Evolutionary conservation across 192 early-diverging fungal genomes (phyloP).

Genomic region (Linnemannia elongata): DNA sequence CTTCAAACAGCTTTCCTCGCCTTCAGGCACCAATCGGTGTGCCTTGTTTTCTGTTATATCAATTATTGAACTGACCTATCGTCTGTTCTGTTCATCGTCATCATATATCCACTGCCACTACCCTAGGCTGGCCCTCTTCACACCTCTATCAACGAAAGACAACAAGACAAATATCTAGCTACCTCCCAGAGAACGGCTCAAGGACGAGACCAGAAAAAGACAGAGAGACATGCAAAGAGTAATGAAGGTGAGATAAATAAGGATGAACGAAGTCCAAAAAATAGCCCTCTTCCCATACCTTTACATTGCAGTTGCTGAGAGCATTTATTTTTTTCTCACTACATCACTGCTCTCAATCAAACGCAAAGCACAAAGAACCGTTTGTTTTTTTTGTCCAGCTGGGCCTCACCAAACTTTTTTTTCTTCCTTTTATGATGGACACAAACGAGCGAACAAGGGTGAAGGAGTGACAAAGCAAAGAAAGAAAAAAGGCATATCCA

Average conservation of each 20-base stretch:
- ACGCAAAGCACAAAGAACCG: neutral
- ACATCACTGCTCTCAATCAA: neutral
- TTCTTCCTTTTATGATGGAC: constrained; percentile 2
- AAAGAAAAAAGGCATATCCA: neutral
- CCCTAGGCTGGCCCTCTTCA: neutral
- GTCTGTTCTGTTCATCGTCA: no score
- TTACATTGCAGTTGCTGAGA: neutral
- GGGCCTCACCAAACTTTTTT: neutral
- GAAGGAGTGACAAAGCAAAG: neutral
- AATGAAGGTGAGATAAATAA: neutral
- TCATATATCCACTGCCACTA: neutral
- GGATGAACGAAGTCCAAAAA: neutral
- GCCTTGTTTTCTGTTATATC: no score
- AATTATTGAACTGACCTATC: no score
- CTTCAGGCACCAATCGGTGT: no score
- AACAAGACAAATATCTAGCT: neutral
- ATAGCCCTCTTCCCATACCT: neutral
- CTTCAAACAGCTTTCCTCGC: no score
- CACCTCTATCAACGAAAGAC: neutral
- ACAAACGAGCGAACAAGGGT: neutral
- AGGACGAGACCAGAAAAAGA: no score
- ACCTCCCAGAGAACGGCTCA: no score
- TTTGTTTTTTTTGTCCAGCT: constrained; percentile 1
- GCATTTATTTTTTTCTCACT: neutral
- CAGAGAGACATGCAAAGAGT: neutral